These are phyloP conservation scores for Trichoderma harzianum DNA, from an alignment of 2,329 filamentous ascomycete genomes.

Conservation along the genomic window DNA sequence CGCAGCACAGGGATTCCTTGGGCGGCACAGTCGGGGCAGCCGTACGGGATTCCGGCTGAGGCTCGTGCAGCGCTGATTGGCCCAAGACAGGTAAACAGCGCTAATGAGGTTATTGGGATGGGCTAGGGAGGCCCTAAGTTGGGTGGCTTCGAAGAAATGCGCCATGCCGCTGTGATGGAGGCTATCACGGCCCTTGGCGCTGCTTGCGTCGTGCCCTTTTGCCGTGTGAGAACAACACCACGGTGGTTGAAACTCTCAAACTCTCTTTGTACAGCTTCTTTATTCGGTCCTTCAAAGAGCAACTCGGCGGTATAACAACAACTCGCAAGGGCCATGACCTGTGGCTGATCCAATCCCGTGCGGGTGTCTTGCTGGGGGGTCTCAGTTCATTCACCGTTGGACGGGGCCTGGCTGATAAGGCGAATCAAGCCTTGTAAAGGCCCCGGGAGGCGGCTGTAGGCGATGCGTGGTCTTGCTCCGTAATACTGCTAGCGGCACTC, in stretches of 20 bases:
- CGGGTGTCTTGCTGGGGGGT: not conserved
- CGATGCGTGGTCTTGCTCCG: not conserved
- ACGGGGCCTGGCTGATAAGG: not conserved
- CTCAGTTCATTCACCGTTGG: not conserved
- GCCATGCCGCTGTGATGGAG: not conserved
- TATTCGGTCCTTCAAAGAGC: not conserved
- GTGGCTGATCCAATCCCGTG: not conserved
- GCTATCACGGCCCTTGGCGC: not conserved
- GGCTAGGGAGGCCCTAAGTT: not conserved
- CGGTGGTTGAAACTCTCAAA: not conserved
- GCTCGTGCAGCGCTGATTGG: conserved; percentile 5
- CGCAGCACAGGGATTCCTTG: not conserved
- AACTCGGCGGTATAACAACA: not conserved
- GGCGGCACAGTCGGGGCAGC: conserved; percentile 1
- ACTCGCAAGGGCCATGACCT: not conserved
- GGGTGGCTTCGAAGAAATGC: not conserved
- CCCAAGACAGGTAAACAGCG: not conserved
- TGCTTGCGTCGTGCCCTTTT: not conserved
- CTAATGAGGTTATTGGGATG: not conserved
- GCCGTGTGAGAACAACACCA: not conserved
- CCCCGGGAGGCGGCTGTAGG: not conserved
- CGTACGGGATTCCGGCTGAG: not conserved
- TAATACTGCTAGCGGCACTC: not conserved
- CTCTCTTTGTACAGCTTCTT: not conserved
- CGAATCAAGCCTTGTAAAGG: not conserved